Evolutionary conservation across 2,329 filamentous ascomycete species (phyloP).

Genomic region (Alternaria atra): DNA sequence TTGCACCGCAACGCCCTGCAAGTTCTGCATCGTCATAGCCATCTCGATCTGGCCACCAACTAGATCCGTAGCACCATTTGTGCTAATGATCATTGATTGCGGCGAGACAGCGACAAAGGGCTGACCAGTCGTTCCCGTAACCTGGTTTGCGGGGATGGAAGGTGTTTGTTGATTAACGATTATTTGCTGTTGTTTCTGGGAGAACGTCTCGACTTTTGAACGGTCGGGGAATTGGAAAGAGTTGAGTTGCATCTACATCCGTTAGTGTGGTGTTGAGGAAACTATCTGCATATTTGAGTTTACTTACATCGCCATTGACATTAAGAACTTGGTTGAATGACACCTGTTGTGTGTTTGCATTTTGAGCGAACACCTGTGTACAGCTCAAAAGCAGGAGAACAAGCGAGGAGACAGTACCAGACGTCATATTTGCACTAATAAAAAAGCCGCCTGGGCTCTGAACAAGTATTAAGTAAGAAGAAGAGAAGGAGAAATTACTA

Average conservation of each 20-base stretch:
- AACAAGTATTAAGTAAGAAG: constrained; percentile 20
- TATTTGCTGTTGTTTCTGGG: constrained; percentile 50
- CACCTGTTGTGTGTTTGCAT: constrained; percentile 35
- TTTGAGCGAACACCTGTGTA: constrained; percentile 31
- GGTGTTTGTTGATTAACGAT: constrained; percentile 52
- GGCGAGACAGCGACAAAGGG: constrained; percentile 47
- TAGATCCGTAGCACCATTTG: constrained; percentile 47
- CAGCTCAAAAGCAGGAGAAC: constrained; percentile 41
- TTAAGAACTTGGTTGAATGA: constrained; percentile 53
- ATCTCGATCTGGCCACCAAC: constrained; percentile 50
- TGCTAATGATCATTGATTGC: constrained; percentile 48
- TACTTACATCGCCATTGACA: constrained; percentile 51
- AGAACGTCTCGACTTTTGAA: constrained; percentile 50
- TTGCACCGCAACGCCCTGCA: constrained; percentile 42
- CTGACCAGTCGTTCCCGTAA: constrained; percentile 49
- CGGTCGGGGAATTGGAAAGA: constrained; percentile 50
- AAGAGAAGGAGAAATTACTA: constrained; percentile 27
- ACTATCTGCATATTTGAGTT: neutral
- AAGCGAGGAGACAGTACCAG: constrained; percentile 48
- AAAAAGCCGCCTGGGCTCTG: constrained; percentile 46
- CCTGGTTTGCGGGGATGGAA: constrained; percentile 46
- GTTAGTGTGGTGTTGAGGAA: constrained; percentile 11
- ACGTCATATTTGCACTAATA: constrained; percentile 42
- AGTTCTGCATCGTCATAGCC: constrained; percentile 41
- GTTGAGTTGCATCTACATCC: constrained; percentile 47